Evolutionary conservation across 1,139 yeast species (phyloP).

Genomic region (Candida mesenterica): DNA sequence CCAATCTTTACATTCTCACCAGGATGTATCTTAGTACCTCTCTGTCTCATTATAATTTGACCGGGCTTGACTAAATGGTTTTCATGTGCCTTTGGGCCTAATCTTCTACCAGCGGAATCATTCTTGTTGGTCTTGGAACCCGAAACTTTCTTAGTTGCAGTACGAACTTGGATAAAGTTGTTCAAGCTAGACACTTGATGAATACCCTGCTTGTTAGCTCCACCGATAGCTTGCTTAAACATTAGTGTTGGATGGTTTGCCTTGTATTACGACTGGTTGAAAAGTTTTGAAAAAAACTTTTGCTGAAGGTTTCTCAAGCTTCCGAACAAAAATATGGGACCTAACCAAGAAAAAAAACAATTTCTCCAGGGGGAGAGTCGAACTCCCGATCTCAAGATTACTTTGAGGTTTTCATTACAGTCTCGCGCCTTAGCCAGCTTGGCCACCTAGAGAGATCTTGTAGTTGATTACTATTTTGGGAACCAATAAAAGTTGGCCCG

Average conservation of each 20-base stretch:
- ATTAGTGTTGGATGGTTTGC: background rate
- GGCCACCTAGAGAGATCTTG: constrained; percentile 41
- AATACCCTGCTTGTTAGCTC: background rate
- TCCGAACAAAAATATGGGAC: too few species aligned
- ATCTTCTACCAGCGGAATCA: constrained; percentile 92
- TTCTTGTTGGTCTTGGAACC: constrained; percentile 92
- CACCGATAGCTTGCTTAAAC: background rate
- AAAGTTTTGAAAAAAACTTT: background rate
- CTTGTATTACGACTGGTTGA: background rate
- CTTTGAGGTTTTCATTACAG: constrained; percentile 26
- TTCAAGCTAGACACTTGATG: background rate
- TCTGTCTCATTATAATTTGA: constrained; percentile 89
- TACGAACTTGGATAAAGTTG: constrained; percentile 58
- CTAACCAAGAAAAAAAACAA: constrained; percentile 9
- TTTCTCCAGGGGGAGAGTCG: constrained; percentile 47
- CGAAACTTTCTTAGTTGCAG: constrained; percentile 90
- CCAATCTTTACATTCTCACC: constrained; percentile 94
- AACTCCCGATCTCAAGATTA: constrained; percentile 47
- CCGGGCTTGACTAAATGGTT: constrained; percentile 69
- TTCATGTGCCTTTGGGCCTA: constrained; percentile 88
- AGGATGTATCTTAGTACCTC: constrained; percentile 96
- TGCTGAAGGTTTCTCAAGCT: too few species aligned
- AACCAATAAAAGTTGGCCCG: too few species aligned
- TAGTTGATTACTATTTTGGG: background rate
- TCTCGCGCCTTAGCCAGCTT: constrained; percentile 56